phyloP scores from a whole-genome alignment of 1,139 yeast species.

The Kodamaea fungicola region DNA sequence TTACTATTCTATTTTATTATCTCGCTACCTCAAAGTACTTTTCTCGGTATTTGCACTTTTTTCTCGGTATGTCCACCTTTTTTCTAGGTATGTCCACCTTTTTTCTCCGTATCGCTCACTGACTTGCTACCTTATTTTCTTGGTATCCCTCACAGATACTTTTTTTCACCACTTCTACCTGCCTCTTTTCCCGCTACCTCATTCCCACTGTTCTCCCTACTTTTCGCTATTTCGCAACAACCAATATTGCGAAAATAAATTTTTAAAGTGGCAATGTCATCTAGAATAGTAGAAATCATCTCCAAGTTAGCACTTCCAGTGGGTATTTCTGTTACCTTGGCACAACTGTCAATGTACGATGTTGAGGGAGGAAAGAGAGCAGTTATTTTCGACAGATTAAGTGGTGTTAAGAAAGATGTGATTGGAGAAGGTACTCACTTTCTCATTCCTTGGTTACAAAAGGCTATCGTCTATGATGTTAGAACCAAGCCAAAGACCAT shows the following conservation, averaged over 20 bases:
- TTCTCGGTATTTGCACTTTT: too few species aligned
- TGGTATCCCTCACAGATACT: too few species aligned
- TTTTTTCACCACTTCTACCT: too few species aligned
- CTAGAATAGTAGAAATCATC: constrained; percentile 36
- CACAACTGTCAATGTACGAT: constrained; percentile 79
- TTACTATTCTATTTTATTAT: too few species aligned
- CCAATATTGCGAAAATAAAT: not conserved
- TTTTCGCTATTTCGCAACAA: not conserved
- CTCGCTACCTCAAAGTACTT: too few species aligned
- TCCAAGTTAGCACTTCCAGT: constrained; percentile 63
- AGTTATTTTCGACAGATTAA: constrained; percentile 86
- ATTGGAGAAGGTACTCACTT: constrained; percentile 98
- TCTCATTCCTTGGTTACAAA: constrained; percentile 92
- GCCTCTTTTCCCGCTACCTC: not conserved
- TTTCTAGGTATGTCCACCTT: too few species aligned
- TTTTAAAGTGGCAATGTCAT: constrained; percentile 27
- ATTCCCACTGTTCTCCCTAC: not conserved
- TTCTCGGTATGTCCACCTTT: too few species aligned
- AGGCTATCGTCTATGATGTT: constrained; percentile 85
- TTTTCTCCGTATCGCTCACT: too few species aligned
- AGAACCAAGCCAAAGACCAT: constrained; percentile 89
- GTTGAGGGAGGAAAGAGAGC: constrained; percentile 97
- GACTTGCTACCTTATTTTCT: too few species aligned
- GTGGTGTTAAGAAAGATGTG: constrained; percentile 83
- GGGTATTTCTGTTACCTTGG: constrained; percentile 63